Conservation (phyloP, 2,329 filamentous ascomycete genomes). For the Didymella arachidicola region DNA sequence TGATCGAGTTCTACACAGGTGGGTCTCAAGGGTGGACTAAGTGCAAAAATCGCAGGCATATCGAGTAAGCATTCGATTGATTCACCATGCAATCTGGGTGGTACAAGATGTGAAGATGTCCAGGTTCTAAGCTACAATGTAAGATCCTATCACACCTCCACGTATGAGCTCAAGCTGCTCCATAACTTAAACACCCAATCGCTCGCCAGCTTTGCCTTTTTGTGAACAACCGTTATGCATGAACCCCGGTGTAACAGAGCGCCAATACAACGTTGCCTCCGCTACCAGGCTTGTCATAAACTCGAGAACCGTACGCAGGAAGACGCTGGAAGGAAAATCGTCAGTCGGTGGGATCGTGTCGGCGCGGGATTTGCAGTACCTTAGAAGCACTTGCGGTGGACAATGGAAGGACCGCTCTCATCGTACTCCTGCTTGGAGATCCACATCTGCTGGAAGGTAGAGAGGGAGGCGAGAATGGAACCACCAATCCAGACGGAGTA, state of each 20-base stretch:
- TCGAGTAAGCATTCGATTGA: slow-evolving; percentile 10
- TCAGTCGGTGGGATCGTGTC: slow-evolving; percentile 29
- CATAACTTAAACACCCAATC: slow-evolving; percentile 50
- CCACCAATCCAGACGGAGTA: slow-evolving; percentile 99
- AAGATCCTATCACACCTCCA: slow-evolving; percentile 45
- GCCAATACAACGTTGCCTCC: slow-evolving; percentile 48
- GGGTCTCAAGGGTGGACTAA: background rate
- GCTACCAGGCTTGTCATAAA: slow-evolving; percentile 50
- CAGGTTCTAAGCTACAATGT: slow-evolving; percentile 53
- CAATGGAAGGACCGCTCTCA: slow-evolving; percentile 98
- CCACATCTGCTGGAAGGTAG: slow-evolving; percentile 99
- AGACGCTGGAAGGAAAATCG: slow-evolving; percentile 40
- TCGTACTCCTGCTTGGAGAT: slow-evolving; percentile 99
- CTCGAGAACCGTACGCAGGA: slow-evolving; percentile 46
- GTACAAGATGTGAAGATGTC: slow-evolving; percentile 42
- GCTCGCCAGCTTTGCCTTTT: slow-evolving; percentile 50
- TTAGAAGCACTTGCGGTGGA: slow-evolving; percentile 99
- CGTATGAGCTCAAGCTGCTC: slow-evolving; percentile 46
- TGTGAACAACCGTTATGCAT: slow-evolving; percentile 50
- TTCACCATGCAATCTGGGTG: slow-evolving; percentile 9
- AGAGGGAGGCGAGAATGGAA: slow-evolving; percentile 98
- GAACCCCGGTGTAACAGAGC: slow-evolving; percentile 47
- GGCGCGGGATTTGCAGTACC: slow-evolving; percentile 56
- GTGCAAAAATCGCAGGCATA: slow-evolving; percentile 2
- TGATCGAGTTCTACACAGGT: too few species aligned